Base-by-base conservation (phyloP, 176 grass and related monocot genomes). In the Metroxylon sagu region DNA sequence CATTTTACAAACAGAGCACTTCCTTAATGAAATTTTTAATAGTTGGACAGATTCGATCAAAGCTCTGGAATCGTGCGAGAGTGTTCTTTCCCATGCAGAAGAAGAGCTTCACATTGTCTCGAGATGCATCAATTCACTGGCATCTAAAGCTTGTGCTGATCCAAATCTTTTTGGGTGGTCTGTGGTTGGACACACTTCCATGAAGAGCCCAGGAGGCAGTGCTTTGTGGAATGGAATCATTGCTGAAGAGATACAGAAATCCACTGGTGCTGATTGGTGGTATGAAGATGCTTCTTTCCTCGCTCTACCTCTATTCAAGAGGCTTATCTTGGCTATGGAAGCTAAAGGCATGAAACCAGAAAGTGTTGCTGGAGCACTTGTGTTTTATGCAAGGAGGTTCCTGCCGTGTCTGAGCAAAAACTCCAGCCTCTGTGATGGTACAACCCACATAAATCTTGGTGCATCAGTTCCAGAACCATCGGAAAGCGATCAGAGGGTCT, bases 21-120 rank as follows among this genome's bases (percentile, higher is more conserved):
- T 95, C 82, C 79, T 95, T 2, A 73, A 72, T 61, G 68, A 61
- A 49, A 29, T 86, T 48, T 65, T 89, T 6, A 49, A 68, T 56
- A 78, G 74, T 72, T 95, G 90, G 90, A 80, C 89, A 62, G 90
- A 95, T 52, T 78, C 76, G 52, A 72, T 95, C 73, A 89, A 79
- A 71, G 90, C 85, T 50, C 85, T 95, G 0, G 73, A 79, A 71
- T 74, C 90, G 15, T 89, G 85, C 76, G 85, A 95, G 75, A 51
- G 52, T 58, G 79, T 95, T 28, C 80, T 95, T 50, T 52, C 74
- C 25, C 61, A 63, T 57, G 85, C 85, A 62, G 80, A 88, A 62
- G 80, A 88, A 75, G 80, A 85, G 51, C 62, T 84, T 30, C 70
- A 76, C 70, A 71, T 94, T 19, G 71, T 94, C 35, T 87, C 80